Conservation (phyloP, 495 filamentous ascomycete species). For the Talaromyces nanjingensis region DNA sequence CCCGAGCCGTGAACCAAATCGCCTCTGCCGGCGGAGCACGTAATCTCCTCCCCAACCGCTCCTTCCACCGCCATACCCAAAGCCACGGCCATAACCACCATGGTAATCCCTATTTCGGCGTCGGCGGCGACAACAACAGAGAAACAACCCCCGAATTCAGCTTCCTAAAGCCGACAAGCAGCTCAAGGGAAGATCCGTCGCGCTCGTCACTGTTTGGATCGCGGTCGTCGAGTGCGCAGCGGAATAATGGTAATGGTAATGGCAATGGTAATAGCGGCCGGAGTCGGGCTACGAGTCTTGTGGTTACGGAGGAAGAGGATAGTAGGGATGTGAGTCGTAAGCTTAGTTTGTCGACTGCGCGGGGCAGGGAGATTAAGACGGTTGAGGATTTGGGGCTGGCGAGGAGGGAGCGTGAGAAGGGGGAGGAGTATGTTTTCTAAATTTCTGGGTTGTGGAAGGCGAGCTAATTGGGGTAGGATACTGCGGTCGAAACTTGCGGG, state of each 20-base stretch:
- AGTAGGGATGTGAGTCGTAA: conserved; percentile 15
- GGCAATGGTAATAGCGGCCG: not conserved
- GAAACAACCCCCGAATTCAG: conserved; percentile 28
- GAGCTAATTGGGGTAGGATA: conserved; percentile 18
- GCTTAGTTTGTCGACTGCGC: conserved; percentile 18
- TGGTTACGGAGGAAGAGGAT: conserved; percentile 26
- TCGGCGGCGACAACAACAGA: conserved; percentile 5
- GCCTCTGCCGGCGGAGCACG: conserved; percentile 27
- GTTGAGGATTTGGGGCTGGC: conserved; percentile 36
- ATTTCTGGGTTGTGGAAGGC: not conserved
- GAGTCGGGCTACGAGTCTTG: conserved; percentile 29
- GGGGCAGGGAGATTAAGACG: conserved; percentile 28
- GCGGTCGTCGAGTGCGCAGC: conserved; percentile 20
- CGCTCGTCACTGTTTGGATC: conserved; percentile 27
- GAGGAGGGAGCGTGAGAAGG: conserved; percentile 31
- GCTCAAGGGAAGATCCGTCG: conserved; percentile 21
- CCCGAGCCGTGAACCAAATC: conserved; percentile 33
- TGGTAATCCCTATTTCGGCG: not conserved
- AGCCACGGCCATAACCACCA: not conserved
- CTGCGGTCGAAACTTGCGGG: conserved; percentile 30
- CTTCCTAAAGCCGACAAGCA: conserved; percentile 22
- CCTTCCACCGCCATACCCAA: not conserved
- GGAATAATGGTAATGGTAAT: not conserved
- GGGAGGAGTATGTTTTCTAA: conserved; percentile 36
- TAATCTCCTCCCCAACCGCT: conserved; percentile 24